Evolutionary conservation across 2,329 filamentous ascomycete species (phyloP), one percentile per base, ranked within the genome.

Genomic region (Diaporthe longicolla): DNA sequence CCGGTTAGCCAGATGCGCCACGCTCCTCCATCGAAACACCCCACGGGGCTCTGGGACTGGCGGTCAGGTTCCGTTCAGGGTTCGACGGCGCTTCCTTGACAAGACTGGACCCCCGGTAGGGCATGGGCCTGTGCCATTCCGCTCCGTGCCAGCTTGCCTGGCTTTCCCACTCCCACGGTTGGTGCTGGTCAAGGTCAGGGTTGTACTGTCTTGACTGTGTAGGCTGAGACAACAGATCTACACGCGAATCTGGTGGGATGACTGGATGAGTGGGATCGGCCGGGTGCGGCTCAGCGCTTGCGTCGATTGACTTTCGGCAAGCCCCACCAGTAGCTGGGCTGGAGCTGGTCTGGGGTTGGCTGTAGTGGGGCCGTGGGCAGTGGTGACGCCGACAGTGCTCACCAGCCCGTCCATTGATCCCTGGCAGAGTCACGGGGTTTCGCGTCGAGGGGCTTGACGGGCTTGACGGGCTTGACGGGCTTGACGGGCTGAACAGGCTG

Each of bases 301-400:
- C 29, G 48, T 68, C 63, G 48, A 68, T 68, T 68, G 45, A 68
- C 48, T 68, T 68, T 68, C 63, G 63, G 63, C 48, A 68, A 68
- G 63, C 63, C 63, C 63, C 63, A 68, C 63, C 32, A 29, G n/a
- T 13, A 43, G 6, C 40, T 43, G 15, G 40, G 37, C 37, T 40
- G 37, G 37, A 26, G 29, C 45, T 37, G 26, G 11, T 9, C 17
- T 48, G 37, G 58, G 58, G 40, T 3, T 17, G 54, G 54, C 15
- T 21, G 1, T 29, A 0, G 61, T 19, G 54, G 55, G 50, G 55
- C 73, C 63, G 57, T 50, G 21, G 29, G 4, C 32, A 73, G 57
- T 65, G 70, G 55, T 74, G 73, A 74, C 70, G 70, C 57, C 50
- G 63, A 69, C 13, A 74, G 70, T 74, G 48, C 45, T 21, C 40